Conservation (phyloP, 2,329 filamentous ascomycete genomes). For the Orbilia quercus region DNA sequence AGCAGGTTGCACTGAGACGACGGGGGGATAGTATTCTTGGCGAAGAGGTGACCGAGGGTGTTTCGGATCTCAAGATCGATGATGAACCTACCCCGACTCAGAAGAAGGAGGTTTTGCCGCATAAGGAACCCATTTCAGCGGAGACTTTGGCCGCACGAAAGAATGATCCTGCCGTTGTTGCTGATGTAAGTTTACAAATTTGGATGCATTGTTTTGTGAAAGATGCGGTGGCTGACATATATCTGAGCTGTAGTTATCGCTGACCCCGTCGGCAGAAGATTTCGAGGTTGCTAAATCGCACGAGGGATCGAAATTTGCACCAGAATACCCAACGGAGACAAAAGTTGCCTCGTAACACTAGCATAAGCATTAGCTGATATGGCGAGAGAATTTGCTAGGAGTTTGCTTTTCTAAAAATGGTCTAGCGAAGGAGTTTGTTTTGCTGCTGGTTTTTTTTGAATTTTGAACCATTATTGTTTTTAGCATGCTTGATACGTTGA, state of each 20-base stretch:
- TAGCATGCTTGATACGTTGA: not conserved
- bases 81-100: slow-evolving; percentile 6
- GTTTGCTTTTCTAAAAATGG: slow-evolving; percentile 17
- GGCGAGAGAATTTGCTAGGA: slow-evolving; percentile 1
- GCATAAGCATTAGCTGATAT: not conserved
- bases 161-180: slow-evolving; percentile 40
- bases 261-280: slow-evolving; percentile 52
- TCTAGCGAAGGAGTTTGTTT: slow-evolving; percentile 50
- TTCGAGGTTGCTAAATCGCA: slow-evolving; percentile 47
- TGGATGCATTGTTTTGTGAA: not conserved
- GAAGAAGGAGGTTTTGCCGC: slow-evolving; percentile 19
- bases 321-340: slow-evolving; percentile 47
- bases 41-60: slow-evolving; percentile 44
- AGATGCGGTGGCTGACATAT: slow-evolving; percentile 6
- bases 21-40: slow-evolving; percentile 50
- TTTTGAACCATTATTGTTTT: too few species aligned
- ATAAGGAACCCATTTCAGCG: slow-evolving; percentile 2
- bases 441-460: slow-evolving; percentile 2
- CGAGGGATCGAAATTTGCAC: slow-evolving; percentile 36
- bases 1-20: slow-evolving; percentile 49
- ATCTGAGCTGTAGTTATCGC: slow-evolving; percentile 22
- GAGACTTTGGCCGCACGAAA: slow-evolving; percentile 37
- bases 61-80: slow-evolving; percentile 37
- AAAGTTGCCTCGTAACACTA: slow-evolving; percentile 44
- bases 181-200: slow-evolving; percentile 44